phyloP scores from a whole-genome alignment of 2,329 filamentous ascomycete genomes.

The Dactylonectria macrodidyma region DNA sequence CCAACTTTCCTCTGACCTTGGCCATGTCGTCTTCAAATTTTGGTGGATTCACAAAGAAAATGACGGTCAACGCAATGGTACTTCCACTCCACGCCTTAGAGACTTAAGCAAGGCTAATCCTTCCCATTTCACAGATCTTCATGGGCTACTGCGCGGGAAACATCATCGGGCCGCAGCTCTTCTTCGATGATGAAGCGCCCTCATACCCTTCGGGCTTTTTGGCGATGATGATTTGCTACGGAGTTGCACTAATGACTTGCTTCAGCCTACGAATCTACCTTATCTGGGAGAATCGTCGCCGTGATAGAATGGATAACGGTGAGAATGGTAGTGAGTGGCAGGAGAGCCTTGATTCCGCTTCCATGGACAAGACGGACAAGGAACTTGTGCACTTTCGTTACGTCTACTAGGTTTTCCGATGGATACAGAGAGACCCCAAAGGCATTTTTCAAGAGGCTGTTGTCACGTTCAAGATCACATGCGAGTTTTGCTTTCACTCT shows the following conservation, averaged over 20 bases:
- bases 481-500: no score
- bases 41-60: slow-evolving; percentile 75
- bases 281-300: slow-evolving; percentile 65
- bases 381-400: slow-evolving; percentile 70
- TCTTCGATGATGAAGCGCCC: slow-evolving; percentile 70
- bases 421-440: no score
- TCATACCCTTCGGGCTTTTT: slow-evolving; percentile 74
- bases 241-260: slow-evolving; percentile 59
- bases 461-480: no score
- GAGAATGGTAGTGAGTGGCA: neutral
- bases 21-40: slow-evolving; percentile 72
- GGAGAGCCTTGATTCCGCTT: neutral
- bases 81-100: neutral
- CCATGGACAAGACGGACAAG: slow-evolving; percentile 67
- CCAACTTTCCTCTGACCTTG: slow-evolving; percentile 60
- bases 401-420: slow-evolving; percentile 52
- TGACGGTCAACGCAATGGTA: slow-evolving; percentile 68
- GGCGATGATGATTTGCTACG: slow-evolving; percentile 73
- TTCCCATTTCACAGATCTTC: slow-evolving; percentile 58
- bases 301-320: slow-evolving; percentile 48
- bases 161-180: slow-evolving; percentile 73
- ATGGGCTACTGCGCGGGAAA: slow-evolving; percentile 74
- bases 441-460: neutral
- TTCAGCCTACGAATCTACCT: slow-evolving; percentile 66
- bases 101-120: neutral